Percentiles rank a stretch among this genome's conserved stretches.
Evolutionary conservation across 495 filamentous ascomycete species (phyloP).

Genomic region (Viridothelium virens): DNA sequence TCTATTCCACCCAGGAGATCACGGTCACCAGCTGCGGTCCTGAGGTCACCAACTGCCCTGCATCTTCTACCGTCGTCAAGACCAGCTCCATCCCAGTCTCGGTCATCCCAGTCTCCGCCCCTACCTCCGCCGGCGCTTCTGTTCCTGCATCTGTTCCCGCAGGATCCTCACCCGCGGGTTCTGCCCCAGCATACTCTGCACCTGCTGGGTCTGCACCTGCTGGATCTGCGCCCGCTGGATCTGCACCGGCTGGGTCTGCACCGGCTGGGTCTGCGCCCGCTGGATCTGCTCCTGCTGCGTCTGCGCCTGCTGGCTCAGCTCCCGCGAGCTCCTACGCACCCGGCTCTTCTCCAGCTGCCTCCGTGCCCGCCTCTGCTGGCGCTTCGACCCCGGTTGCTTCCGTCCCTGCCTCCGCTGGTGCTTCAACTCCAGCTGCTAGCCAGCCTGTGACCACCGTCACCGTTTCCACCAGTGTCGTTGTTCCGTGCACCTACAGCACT

Average conservation of each 20-base stretch:
- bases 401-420: constrained; percentile 20
- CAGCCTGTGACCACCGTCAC: constrained; percentile 51
- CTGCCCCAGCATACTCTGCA: constrained; percentile 1
- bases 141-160: constrained; percentile 11
- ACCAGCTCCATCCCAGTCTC: constrained; percentile 34
- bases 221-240: constrained; percentile 19
- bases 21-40: constrained; percentile 31
- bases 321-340: constrained; percentile 20
- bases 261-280: constrained; percentile 12
- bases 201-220: constrained; percentile 28
- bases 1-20: constrained; percentile 25
- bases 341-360: constrained; percentile 16
- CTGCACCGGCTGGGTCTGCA: constrained; percentile 14
- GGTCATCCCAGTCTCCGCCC: constrained; percentile 45
- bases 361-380: constrained; percentile 15
- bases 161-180: neutral
- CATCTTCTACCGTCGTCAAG: constrained; percentile 39
- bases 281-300: constrained; percentile 10
- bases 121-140: constrained; percentile 9
- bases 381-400: constrained; percentile 16
- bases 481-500: constrained; percentile 39
- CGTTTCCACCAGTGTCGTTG: constrained; percentile 39
- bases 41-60: constrained; percentile 30
- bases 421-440: constrained; percentile 19
- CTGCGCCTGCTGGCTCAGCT: constrained; percentile 37